These are phyloP conservation scores for Fusarium torreyae DNA, from an alignment of 2,329 filamentous ascomycete species.

Conservation along the genomic window DNA sequence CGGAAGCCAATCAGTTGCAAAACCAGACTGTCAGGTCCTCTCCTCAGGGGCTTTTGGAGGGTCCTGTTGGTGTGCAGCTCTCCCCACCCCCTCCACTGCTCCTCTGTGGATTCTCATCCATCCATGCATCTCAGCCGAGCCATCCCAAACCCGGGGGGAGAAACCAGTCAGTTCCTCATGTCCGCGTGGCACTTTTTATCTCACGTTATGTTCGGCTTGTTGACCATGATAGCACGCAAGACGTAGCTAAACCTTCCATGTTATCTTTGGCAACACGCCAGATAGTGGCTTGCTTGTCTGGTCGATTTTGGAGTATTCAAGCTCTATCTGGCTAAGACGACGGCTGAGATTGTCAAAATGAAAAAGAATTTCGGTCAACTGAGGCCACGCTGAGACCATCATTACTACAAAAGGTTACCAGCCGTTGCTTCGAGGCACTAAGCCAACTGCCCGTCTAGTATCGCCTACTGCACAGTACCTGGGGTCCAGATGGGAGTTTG, in stretches of 20 bases:
- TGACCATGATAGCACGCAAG: constrained; percentile 6
- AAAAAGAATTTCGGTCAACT: constrained; percentile 6
- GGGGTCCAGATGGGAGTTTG: constrained; percentile 24
- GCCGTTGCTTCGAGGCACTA: constrained; percentile 39
- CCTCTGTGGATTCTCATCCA: constrained; percentile 4
- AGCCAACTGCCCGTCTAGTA: not conserved
- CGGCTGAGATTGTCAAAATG: not conserved
- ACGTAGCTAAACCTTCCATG: not conserved
- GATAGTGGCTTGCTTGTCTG: constrained; percentile 8
- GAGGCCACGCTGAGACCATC: constrained; percentile 19
- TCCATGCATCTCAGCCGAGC: constrained; percentile 33
- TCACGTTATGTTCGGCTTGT: not conserved
- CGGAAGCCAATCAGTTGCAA: constrained; percentile 36
- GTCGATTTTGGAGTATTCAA: not conserved
- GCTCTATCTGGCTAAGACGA: not conserved
- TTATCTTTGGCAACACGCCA: constrained; percentile 6
- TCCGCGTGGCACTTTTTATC: constrained; percentile 44
- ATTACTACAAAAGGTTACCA: constrained; percentile 39
- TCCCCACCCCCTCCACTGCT: constrained; percentile 20
- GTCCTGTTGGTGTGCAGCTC: constrained; percentile 31
- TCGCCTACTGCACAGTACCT: too few relatives aligned
- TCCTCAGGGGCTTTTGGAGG: constrained; percentile 34
- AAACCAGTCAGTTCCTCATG: constrained; percentile 30
- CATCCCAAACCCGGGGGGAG: constrained; percentile 32
- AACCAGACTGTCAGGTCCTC: constrained; percentile 9